Evolutionary conservation across 2,329 filamentous ascomycete genomes (phyloP), one percentile per base, ranked within the genome.

Genomic region (Penicillium verrucosum): DNA sequence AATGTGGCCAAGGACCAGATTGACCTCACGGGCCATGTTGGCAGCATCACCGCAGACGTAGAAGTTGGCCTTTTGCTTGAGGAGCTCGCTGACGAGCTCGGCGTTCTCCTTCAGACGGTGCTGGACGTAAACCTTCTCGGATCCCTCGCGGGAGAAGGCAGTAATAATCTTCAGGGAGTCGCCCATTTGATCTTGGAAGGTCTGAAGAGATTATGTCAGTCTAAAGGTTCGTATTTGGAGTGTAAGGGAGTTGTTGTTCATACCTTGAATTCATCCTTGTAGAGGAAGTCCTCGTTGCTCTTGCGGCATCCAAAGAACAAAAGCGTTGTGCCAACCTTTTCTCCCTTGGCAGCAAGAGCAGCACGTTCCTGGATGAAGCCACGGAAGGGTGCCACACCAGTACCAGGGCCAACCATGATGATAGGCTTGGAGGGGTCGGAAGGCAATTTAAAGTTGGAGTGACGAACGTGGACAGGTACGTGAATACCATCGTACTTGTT

Each of bases 391-490:
- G 94, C 94, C 54, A 97, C 92, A 80, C 94, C 94, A 51, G 94
- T 97, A 71, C 94, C 94, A 12, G 94, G 94, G 25, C 94, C 94
- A 66, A 97, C 86, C 87, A 97, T 92, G 74, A 99, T 96, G 67
- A 99, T 81, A 30, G 94, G 94, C 78, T 95, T 96, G 47, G 89
- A 85, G 4, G 94, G 92, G 69, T 99, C 92, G 16, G 94, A 97
- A 9, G 94, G 94, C 30, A 99, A 85, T 81, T 97, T 97, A 85
- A 99, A 99, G 81, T 97, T 99, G 63, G 94, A 97, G 78, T 97
- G 93, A 63, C 94, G 90, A 58, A 99, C 87, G 72, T 99, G 94
- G 14, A 99, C 90, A 3, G 94, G 94, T 25, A 97, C 88, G 70
- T 95, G 92, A 59, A 97, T 88, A 59, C 93, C 93, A 68, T 96